Evolutionary conservation across 495 filamentous ascomycete genomes (phyloP).

Genomic region (Recurvomyces mirabilis): DNA sequence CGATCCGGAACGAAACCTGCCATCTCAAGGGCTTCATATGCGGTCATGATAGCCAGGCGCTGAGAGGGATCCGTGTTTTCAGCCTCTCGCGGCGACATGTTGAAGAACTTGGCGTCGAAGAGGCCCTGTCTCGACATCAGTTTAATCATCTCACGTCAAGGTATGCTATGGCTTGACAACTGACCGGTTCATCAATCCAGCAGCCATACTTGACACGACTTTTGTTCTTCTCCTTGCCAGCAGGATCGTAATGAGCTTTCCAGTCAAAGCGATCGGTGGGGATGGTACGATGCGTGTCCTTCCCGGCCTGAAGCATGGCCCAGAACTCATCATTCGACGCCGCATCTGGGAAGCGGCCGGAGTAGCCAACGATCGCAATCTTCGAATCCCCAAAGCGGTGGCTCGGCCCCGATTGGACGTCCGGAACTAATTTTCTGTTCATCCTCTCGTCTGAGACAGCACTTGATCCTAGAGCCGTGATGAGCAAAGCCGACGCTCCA

Average conservation of each 20-base stretch:
- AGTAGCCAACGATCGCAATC: slow-evolving; percentile 25
- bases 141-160: too few species aligned
- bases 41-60: slow-evolving; percentile 29
- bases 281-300: slow-evolving; percentile 18
- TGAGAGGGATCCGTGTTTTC: slow-evolving; percentile 28
- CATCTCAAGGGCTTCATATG: slow-evolving; percentile 33
- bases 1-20: slow-evolving; percentile 29
- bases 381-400: background rate
- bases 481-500: background rate
- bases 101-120: slow-evolving; percentile 34
- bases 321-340: slow-evolving; percentile 19
- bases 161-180: too few species aligned
- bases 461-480: too few species aligned
- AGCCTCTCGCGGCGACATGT: slow-evolving; percentile 32
- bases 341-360: slow-evolving; percentile 25
- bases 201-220: slow-evolving; percentile 19
- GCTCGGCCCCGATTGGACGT: background rate
- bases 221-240: slow-evolving; percentile 23
- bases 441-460: too few species aligned
- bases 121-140: background rate
- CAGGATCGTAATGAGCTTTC: slow-evolving; percentile 19
- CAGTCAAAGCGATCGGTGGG: slow-evolving; percentile 22
- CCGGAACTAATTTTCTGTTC: background rate
- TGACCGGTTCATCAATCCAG: slow-evolving; percentile 19
- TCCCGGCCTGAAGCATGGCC: slow-evolving; percentile 19